These are phyloP conservation scores for Leptographium flavum DNA, from an alignment of 2,329 filamentous ascomycete species.

Conservation along the genomic window DNA sequence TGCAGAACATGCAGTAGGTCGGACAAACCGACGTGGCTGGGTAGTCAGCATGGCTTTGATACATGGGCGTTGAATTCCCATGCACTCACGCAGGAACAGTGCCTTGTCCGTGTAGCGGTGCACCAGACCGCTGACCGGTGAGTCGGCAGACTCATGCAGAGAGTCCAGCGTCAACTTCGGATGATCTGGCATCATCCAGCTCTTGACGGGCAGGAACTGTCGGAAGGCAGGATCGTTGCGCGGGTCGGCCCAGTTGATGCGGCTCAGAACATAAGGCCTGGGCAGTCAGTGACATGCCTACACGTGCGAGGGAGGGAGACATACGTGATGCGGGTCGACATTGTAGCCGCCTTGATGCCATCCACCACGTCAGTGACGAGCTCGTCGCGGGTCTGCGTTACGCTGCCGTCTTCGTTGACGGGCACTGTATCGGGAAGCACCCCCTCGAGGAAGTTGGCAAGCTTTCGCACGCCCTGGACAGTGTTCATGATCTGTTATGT, in stretches of 20 bases:
- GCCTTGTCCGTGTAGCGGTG: constrained; percentile 52
- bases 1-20: constrained; percentile 49
- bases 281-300: not conserved
- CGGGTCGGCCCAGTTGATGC: constrained; percentile 44
- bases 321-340: constrained; percentile 44
- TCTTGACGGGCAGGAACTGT: constrained; percentile 45
- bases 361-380: constrained; percentile 39
- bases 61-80: not conserved
- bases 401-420: constrained; percentile 13
- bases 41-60: not conserved
- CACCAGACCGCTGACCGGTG: constrained; percentile 40
- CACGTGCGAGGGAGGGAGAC: constrained; percentile 7
- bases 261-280: constrained; percentile 42
- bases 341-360: constrained; percentile 39
- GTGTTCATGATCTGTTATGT: constrained; percentile 37
- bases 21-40: constrained; percentile 45
- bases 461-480: constrained; percentile 29
- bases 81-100: constrained; percentile 39
- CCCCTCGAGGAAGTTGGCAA: constrained; percentile 32
- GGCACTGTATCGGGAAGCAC: constrained; percentile 37
- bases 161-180: constrained; percentile 40
- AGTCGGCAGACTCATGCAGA: constrained; percentile 41
- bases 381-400: constrained; percentile 31
- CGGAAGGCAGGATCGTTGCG: constrained; percentile 43
- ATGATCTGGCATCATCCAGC: constrained; percentile 38